phyloP scores from a whole-genome alignment of 2,329 filamentous ascomycete species.

The Fusarium sp. region DNA sequence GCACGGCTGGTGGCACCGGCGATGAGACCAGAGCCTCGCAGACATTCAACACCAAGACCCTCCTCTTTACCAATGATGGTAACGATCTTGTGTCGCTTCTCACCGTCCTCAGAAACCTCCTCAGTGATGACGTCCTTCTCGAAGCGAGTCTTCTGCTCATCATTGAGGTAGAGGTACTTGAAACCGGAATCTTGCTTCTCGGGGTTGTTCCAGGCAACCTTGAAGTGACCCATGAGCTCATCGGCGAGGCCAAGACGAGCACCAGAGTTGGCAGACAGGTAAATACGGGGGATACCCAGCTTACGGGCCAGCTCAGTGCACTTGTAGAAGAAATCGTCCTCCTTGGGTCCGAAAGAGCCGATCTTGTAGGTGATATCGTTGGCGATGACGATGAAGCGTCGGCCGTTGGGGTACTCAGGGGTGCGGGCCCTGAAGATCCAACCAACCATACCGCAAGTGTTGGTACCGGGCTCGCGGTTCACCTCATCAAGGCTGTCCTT shows the following conservation, averaged over 20 bases:
- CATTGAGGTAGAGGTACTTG: slow-evolving; percentile 95
- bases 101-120: slow-evolving; percentile 84
- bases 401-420: slow-evolving; percentile 92
- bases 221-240: slow-evolving; percentile 97
- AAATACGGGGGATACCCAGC: slow-evolving; percentile 95
- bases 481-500: slow-evolving; percentile 93
- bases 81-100: slow-evolving; percentile 93
- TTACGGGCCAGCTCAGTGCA: slow-evolving; percentile 96
- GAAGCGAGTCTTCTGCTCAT: slow-evolving; percentile 87
- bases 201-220: slow-evolving; percentile 93
- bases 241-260: slow-evolving; percentile 96
- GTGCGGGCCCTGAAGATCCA: slow-evolving; percentile 97
- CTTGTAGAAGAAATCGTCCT: slow-evolving; percentile 99
- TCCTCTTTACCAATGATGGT: slow-evolving; percentile 95
- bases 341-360: slow-evolving; percentile 94
- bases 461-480: slow-evolving; percentile 93
- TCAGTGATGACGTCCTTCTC: slow-evolving; percentile 83
- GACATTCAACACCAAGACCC: slow-evolving; percentile 95
- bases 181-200: slow-evolving; percentile 88
- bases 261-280: slow-evolving; percentile 98
- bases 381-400: slow-evolving; percentile 95
- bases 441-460: slow-evolving; percentile 97
- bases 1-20: slow-evolving; percentile 96
- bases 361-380: slow-evolving; percentile 99
- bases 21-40: slow-evolving; percentile 97